Conservation (phyloP, 495 filamentous ascomycete genomes). For the Aspergillus diversus region DNA sequence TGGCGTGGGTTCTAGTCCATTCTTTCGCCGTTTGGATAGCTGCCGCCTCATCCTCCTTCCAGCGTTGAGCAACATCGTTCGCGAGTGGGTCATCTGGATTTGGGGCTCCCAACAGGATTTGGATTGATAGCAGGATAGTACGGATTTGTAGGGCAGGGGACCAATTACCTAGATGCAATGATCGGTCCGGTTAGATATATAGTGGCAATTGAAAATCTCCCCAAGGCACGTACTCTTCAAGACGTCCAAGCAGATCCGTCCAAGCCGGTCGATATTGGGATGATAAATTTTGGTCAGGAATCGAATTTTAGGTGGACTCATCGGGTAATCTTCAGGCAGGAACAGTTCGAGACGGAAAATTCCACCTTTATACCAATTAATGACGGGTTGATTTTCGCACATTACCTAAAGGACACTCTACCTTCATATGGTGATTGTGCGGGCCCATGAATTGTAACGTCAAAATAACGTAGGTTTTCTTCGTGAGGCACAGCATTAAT, state of each 20-base stretch:
- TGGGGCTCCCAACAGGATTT: slow-evolving; percentile 92
- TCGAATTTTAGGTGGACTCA: slow-evolving; percentile 97
- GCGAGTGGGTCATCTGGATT: slow-evolving; percentile 97
- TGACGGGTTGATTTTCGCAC: background rate
- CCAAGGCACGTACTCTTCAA: slow-evolving; percentile 75
- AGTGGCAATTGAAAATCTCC: background rate
- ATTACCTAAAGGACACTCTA: slow-evolving; percentile 28
- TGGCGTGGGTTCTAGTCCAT: slow-evolving; percentile 83
- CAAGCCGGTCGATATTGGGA: slow-evolving; percentile 97
- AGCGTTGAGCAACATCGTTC: slow-evolving; percentile 95
- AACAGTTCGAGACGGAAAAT: slow-evolving; percentile 98
- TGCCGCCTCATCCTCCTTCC: slow-evolving; percentile 92
- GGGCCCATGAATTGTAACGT: slow-evolving; percentile 95
- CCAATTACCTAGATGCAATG: slow-evolving; percentile 80
- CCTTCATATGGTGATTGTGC: slow-evolving; percentile 93
- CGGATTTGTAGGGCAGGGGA: slow-evolving; percentile 97
- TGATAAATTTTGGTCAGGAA: slow-evolving; percentile 99
- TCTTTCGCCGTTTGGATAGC: slow-evolving; percentile 88
- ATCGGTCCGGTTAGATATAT: slow-evolving; percentile 18
- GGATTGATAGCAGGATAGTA: slow-evolving; percentile 95
- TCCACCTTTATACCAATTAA: slow-evolving; percentile 63
- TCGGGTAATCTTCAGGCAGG: slow-evolving; percentile 98
- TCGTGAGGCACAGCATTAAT: slow-evolving; percentile 98
- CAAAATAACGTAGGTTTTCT: slow-evolving; percentile 97
- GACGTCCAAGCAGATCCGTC: slow-evolving; percentile 96